Conservation (phyloP, 331 rosid genomes). For the Acacia concinna region DNA sequence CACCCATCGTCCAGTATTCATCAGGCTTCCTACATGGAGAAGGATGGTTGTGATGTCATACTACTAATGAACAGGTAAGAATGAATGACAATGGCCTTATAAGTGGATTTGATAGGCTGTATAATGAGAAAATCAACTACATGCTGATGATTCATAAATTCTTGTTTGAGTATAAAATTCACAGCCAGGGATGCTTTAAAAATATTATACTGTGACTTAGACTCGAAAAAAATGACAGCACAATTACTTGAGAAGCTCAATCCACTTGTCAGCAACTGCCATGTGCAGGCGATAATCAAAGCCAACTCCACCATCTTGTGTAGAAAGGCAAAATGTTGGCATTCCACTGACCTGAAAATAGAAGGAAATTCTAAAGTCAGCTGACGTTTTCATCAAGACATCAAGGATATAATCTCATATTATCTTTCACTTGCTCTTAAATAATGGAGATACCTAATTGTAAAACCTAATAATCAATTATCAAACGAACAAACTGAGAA, state of each 20-base stretch:
- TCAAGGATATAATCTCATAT: not conserved
- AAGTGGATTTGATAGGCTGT: not conserved
- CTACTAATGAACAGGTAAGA: slow-evolving; percentile 19
- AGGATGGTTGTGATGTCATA: slow-evolving; percentile 12
- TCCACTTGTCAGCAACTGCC: slow-evolving; percentile 99
- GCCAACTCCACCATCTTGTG: slow-evolving; percentile 90
- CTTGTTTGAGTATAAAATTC: slow-evolving; percentile 6
- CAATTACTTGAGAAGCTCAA: slow-evolving; percentile 83
- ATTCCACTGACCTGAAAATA: slow-evolving; percentile 94
- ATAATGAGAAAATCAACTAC: slow-evolving; percentile 6
- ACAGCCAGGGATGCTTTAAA: slow-evolving; percentile 17
- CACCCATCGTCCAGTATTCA: slow-evolving; percentile 83
- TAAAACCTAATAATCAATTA: not conserved
- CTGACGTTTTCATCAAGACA: slow-evolving; percentile 19
- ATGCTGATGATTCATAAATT: slow-evolving; percentile 10
- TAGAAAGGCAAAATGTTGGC: slow-evolving; percentile 93
- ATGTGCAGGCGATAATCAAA: slow-evolving; percentile 97
- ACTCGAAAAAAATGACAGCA: slow-evolving; percentile 21
- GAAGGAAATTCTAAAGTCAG: slow-evolving; percentile 18
- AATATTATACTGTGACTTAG: slow-evolving; percentile 17
- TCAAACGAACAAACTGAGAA: not conserved
- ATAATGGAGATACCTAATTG: not conserved
- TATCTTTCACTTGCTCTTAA: not conserved
- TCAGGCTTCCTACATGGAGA: slow-evolving; percentile 61
- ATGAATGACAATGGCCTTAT: not conserved